Conservation (phyloP, 257 asterid genomes). For the Solanum tarijense region DNA sequence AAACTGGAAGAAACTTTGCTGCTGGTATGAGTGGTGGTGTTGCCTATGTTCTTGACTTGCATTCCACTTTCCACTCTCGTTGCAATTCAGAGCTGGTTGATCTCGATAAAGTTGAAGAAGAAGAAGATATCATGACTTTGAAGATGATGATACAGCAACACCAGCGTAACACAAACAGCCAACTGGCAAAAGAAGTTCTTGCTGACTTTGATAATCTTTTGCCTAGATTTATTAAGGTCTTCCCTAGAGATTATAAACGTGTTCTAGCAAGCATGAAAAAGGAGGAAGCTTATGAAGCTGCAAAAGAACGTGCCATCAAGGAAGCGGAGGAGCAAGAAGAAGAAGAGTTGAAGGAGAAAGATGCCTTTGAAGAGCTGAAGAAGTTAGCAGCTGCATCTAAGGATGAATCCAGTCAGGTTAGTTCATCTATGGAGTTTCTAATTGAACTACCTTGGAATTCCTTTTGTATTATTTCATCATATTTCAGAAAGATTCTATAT, state of each 20-base stretch:
- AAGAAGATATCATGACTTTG: slow-evolving; percentile 71
- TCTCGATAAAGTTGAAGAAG: slow-evolving; percentile 82
- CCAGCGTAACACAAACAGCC: slow-evolving; percentile 88
- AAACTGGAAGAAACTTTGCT: slow-evolving; percentile 93
- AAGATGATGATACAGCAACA: slow-evolving; percentile 97
- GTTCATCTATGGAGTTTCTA: background rate
- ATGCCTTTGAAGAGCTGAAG: slow-evolving; percentile 96
- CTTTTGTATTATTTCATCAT: background rate
- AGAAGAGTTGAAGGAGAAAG: slow-evolving; percentile 49
- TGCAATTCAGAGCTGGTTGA: slow-evolving; percentile 93
- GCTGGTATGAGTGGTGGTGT: slow-evolving; percentile 99
- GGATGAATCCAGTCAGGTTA: slow-evolving; percentile 38
- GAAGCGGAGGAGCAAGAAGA: slow-evolving; percentile 66
- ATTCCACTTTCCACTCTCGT: slow-evolving; percentile 52
- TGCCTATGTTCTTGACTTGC: slow-evolving; percentile 84
- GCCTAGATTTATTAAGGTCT: slow-evolving; percentile 81
- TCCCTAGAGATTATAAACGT: slow-evolving; percentile 88
- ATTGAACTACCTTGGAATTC: background rate
- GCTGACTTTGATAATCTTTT: slow-evolving; percentile 59
- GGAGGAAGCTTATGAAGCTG: slow-evolving; percentile 30
- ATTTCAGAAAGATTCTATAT: background rate
- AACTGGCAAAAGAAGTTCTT: slow-evolving; percentile 73
- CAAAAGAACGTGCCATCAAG: slow-evolving; percentile 35
- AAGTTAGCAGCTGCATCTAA: slow-evolving; percentile 49
- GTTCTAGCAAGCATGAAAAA: slow-evolving; percentile 64